These are phyloP conservation scores for Mycena epipterygia DNA, from an alignment of 768 basidiomycete genomes.

Conservation along the genomic window DNA sequence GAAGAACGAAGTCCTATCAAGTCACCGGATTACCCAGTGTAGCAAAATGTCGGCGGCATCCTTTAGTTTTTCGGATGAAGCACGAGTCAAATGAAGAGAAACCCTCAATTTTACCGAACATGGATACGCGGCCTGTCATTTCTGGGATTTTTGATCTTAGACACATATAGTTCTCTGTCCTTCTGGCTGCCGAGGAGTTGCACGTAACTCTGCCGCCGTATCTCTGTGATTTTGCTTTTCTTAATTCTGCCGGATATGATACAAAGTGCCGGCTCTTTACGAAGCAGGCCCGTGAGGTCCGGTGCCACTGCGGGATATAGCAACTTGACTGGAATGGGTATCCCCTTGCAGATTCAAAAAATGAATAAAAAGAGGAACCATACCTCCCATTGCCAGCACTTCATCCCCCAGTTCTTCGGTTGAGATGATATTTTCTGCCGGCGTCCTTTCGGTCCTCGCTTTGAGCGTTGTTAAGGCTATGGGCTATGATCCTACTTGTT, in stretches of 20 bases:
- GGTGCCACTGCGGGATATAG: not conserved
- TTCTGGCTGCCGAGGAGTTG: no score
- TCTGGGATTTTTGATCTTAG: no score
- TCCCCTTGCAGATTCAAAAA: slow-evolving; percentile 19
- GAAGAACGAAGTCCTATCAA: no score
- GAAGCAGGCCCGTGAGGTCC: slow-evolving; percentile 17
- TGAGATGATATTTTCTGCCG: slow-evolving; percentile 22
- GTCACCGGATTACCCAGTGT: no score
- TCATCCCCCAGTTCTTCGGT: slow-evolving; percentile 10
- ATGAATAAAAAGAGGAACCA: slow-evolving; percentile 22
- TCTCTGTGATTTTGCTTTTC: not conserved
- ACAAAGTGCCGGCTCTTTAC: not conserved
- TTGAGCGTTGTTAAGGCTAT: slow-evolving; percentile 22
- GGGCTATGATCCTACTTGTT: slow-evolving; percentile 28
- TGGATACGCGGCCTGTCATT: no score
- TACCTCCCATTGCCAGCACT: not conserved
- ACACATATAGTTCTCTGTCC: no score
- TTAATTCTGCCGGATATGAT: not conserved
- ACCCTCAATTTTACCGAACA: no score
- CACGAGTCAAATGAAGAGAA: no score
- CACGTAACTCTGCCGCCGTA: no score
- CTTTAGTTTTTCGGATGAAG: no score
- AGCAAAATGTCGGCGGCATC: no score
- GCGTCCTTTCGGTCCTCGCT: no score
- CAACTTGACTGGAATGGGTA: not conserved